phyloP scores from a whole-genome alignment of 2,329 filamentous ascomycete genomes.

The Colletotrichum sidae region DNA sequence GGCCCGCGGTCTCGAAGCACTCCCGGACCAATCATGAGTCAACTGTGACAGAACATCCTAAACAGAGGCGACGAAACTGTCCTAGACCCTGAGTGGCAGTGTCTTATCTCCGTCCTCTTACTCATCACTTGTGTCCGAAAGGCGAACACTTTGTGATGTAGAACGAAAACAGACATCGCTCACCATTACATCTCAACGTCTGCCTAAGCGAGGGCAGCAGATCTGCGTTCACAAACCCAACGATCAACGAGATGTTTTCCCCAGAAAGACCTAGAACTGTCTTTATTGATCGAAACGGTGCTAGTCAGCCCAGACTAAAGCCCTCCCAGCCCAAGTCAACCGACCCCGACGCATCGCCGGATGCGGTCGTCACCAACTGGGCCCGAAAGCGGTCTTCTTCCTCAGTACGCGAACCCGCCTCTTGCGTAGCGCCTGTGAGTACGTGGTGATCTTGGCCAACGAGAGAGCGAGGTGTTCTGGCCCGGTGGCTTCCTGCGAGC shows the following conservation, averaged over 20 bases:
- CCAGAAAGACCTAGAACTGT: slow-evolving; percentile 5
- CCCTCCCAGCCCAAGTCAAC: background rate
- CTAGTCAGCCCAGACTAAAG: background rate
- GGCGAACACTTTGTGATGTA: background rate
- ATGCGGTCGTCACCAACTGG: background rate
- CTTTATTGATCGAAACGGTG: background rate
- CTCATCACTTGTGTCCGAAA: background rate
- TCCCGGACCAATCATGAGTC: background rate
- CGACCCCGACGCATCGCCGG: slow-evolving; percentile 2
- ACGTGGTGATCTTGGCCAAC: background rate
- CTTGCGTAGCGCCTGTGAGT: slow-evolving; percentile 17
- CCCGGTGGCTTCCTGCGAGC: background rate
- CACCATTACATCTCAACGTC: slow-evolving; percentile 2
- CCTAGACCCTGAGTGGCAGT: background rate
- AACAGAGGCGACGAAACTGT: background rate
- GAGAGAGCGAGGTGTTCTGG: background rate
- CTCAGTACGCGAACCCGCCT: slow-evolving; percentile 3
- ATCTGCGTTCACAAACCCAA: background rate
- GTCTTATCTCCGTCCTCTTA: background rate
- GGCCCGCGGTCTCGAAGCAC: slow-evolving; percentile 5
- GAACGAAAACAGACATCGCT: slow-evolving; percentile 9
- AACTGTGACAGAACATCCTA: background rate
- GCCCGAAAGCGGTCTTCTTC: slow-evolving; percentile 2
- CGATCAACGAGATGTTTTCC: background rate
- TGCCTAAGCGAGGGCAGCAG: background rate